Evolutionary conservation across 345 rosid genomes (phyloP), one percentile per base, ranked within the genome.

Genomic region (Euphorbia tirucalli): DNA sequence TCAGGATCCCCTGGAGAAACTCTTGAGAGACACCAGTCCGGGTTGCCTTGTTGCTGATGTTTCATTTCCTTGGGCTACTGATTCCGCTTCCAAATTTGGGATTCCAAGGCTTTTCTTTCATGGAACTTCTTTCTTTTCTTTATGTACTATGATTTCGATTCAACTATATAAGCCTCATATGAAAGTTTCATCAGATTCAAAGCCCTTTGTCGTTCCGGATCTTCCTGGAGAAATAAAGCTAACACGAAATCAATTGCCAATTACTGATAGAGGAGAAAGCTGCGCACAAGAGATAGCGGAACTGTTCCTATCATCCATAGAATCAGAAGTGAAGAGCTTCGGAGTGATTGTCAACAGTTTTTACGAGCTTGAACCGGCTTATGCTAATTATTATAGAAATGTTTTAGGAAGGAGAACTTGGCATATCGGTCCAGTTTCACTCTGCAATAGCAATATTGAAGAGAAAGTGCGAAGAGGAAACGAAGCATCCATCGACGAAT

Each of bases 261-360:
- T 7, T 3, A 15, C 4, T 3, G 28, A 55, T 1, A 9, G 24
- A 55, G 0, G 2, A 2, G 28, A 55, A 8, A 9, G 14, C 8
- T 24, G 7, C 1, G 19, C 16, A 2, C 10, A 21, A 1, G 28
- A 55, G 30, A 9, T 9, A 8, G 14, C 3, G 9, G 19, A 22
- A 21, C 2, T 55, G 0, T 55, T 21, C 14, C 8, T 2, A 22
- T 5, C 14, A 3, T 7, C 14, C 0, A 74, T 49, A 65, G 93
- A 82, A 6, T 72, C 91, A 2, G 92, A 88, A 63, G 1, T 43
- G 3, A 71, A 35, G 54, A 85, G 94, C 82, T 89, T 65, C 22
- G 96, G 94, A 28, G 87, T 87, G 15, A 19, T 90, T 69, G 73
- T 90, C 61, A 92, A 90, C 75, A 90, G 89, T 70, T 87, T 90